A percentile compares a stretch with the other conserved stretches of the same genome.
Conservation (phyloP, 2,329 filamentous ascomycete species). For the Trichothecium roseum region DNA sequence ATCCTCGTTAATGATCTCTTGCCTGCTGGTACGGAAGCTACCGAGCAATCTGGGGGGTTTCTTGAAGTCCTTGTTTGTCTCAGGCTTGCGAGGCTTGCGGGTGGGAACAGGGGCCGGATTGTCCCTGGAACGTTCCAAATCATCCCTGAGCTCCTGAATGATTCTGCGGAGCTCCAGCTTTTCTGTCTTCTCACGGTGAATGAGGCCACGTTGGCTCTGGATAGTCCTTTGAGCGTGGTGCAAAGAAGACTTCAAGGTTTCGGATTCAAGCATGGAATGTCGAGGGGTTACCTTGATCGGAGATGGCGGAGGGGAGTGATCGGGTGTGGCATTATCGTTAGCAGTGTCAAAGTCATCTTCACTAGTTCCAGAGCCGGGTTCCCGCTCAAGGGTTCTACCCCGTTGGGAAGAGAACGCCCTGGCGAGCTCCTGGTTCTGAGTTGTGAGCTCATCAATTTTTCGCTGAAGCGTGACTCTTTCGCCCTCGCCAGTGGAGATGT, state of each 20-base stretch:
- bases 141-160: constrained; percentile 89
- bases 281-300: constrained; percentile 86
- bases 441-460: constrained; percentile 78
- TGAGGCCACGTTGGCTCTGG: constrained; percentile 85
- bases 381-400: constrained; percentile 54
- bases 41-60: constrained; percentile 73
- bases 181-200: constrained; percentile 96
- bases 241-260: constrained; percentile 89
- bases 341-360: constrained; percentile 56
- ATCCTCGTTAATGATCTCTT: constrained; percentile 62
- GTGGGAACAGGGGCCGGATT: constrained; percentile 29
- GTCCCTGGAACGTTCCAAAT: constrained; percentile 64
- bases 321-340: constrained; percentile 63
- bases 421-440: constrained; percentile 85
- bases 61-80: constrained; percentile 57
- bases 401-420: constrained; percentile 69
- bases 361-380: constrained; percentile 46
- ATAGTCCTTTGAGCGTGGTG: constrained; percentile 95
- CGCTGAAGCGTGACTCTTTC: constrained; percentile 71
- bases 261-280: constrained; percentile 84
- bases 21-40: constrained; percentile 59
- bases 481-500: constrained; percentile 64
- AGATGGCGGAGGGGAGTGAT: constrained; percentile 83
- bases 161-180: constrained; percentile 93
- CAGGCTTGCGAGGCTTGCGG: constrained; percentile 53